Base-by-base conservation (phyloP, 805 yeast genomes). In the Candida germanica region DNA sequence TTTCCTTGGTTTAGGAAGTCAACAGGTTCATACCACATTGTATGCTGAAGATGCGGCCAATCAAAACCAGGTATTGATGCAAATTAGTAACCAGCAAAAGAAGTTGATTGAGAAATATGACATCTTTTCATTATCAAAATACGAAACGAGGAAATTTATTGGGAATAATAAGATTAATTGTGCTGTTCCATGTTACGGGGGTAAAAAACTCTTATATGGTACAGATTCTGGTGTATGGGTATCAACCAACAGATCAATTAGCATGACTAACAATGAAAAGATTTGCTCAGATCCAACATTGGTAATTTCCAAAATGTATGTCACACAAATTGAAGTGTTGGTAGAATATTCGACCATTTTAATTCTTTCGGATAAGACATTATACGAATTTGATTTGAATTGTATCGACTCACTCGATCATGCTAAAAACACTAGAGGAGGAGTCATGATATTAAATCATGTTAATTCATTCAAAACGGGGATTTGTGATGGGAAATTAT, bases 101-200 rank as follows among this genome's bases (percentile, higher is more conserved):
- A 77, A 80, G 41, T 64, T 89, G 48, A 74, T 84, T 36, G 79
- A 72, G 33, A 76, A 78, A 36, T 77, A 87, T 42, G 93, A 87
- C 48, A 83, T 91, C 43, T 88, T 84, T 58, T 80, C 93, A 1
- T 65, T 83, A 44, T 79, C 81, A 12, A 83, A 87, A 42, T 70
- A 87, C 37, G 85, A 83, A 45, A 80, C 87, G 16, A 71, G 83
- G 42, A 78, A 79, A 51, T 89, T 89, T 59, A 87, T 79, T 46
- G 77, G 80, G 32, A 68, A 71, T 71, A 68, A 89, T 53, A 77
- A 83, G 42, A 85, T 91, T 49, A 88, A 87, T 54, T 88, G 97
- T 66, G 91, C 88, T 19, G 88, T 85, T 26, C 95, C 96, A 22
- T 83, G 86, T 58, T 95, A 93, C 54, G 96, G 96, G 35, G 98